Base-by-base conservation (phyloP, 2,329 filamentous ascomycete species). In the Colletotrichum paranaense region DNA sequence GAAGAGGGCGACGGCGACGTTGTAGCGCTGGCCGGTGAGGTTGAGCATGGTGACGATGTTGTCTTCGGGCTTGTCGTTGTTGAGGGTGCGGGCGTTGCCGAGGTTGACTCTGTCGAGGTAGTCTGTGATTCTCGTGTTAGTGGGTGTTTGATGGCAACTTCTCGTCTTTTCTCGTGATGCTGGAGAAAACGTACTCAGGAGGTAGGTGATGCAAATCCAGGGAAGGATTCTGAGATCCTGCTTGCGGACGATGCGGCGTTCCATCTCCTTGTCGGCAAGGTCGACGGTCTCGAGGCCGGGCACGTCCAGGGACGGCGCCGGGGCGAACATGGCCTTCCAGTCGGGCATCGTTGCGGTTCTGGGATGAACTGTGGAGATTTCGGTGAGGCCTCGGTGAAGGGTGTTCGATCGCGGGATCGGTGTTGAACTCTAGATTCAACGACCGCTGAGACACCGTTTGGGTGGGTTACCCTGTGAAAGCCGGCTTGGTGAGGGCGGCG, bases 271-370 rank as follows among this genome's bases (percentile, higher is more conserved):
- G 68, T 81, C 80, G 28, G 78, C 77, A 57, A 81, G 78, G 65
- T 81, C 80, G 42, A 81, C 80, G 70, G 79, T 80, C 78, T 81
- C 79, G 59, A 81, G 76, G 62, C 76, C 76, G n/a, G 80, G 79
- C 55, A 81, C 78, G 75, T 81, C 80, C 24, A 81, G 74, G 38
- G 79, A 80, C 77, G 80, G 80, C 73, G 67, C 68, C 49, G 72
- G 68, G 32, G 72, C 24, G 62, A 74, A 68, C 49, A 72, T 24
- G 11, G 57, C 62, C 55, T 75, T 75, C 74, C 74, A 75, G 64
- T 75, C 72, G 60, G 71, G 72, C 74, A 75, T 75, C 7, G 49
- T 70, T 30, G 26, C 46, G n/a, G 26, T 26, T 26, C 32, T n/a
- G 19, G 19, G n/a, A n/a, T 49, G 42, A n/a, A 49, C 42, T n/a